phyloP scores from a whole-genome alignment of 805 yeast genomes.

The Lachancea meyersii region DNA sequence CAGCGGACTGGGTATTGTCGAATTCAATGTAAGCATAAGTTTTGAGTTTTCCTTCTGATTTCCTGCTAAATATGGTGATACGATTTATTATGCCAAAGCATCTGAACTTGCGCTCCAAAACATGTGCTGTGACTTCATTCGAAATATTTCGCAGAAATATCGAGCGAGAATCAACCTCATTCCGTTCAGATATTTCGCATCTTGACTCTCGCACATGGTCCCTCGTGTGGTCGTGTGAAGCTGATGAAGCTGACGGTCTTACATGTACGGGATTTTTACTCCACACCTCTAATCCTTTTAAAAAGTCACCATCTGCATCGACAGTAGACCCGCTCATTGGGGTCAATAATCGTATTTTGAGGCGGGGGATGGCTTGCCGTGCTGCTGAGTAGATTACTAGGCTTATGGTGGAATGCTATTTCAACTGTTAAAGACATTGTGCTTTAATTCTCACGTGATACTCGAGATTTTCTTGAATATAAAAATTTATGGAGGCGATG shows the following conservation, averaged over 20 bases:
- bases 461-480: background rate
- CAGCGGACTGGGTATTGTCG: constrained; percentile 37
- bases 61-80: constrained; percentile 42
- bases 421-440: too few species aligned
- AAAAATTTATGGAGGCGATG: constrained; percentile 8
- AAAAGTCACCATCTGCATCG: background rate
- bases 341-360: background rate
- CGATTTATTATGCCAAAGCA: constrained; percentile 43
- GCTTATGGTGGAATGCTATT: background rate
- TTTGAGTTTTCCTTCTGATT: constrained; percentile 41
- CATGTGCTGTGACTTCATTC: constrained; percentile 44
- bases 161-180: constrained; percentile 47
- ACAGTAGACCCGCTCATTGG: background rate
- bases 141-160: constrained; percentile 49
- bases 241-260: background rate
- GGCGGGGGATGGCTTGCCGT: too few species aligned
- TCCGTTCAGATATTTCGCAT: too few species aligned
- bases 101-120: constrained; percentile 43
- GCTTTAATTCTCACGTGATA: background rate
- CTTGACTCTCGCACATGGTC: too few species aligned
- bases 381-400: too few species aligned
- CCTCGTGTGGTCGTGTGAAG: too few species aligned
- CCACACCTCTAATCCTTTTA: background rate
- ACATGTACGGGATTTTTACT: constrained; percentile 1
- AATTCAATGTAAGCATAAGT: constrained; percentile 66